Evolutionary conservation across 345 rosid genomes (phyloP).

Genomic region (Pistacia integerrima): DNA sequence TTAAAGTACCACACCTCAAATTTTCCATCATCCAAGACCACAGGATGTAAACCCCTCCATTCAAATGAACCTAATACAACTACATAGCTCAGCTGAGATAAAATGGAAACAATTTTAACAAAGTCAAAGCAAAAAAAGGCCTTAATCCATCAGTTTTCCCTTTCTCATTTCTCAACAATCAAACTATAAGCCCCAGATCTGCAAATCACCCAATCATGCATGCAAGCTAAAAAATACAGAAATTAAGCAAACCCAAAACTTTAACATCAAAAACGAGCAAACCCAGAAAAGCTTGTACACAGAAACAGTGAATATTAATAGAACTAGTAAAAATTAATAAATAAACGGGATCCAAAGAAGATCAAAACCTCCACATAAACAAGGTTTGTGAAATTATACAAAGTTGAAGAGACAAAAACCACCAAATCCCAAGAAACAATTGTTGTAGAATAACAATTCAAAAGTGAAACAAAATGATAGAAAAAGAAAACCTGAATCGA

Average conservation of each 20-base stretch:
- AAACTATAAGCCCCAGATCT: slow-evolving; percentile 32
- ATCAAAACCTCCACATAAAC: not conserved
- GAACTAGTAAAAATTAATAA: not conserved
- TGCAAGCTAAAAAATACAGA: not conserved
- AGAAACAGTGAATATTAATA: not conserved
- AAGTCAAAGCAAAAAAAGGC: not conserved
- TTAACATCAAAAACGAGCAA: not conserved
- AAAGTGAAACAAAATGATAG: not conserved
- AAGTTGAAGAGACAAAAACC: not conserved
- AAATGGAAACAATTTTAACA: not conserved
- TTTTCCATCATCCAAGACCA: slow-evolving; percentile 7
- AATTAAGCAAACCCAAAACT: not conserved
- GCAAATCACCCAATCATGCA: slow-evolving; percentile 13
- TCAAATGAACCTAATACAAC: not conserved
- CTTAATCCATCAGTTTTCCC: not conserved
- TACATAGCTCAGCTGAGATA: not conserved
- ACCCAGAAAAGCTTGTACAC: not conserved
- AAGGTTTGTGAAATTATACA: not conserved
- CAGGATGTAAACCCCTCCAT: not conserved
- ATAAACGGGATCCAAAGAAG: not conserved
- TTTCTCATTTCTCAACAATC: not conserved
- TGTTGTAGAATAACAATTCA: not conserved
- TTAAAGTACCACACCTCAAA: slow-evolving; percentile 10
- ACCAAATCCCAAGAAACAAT: not conserved
- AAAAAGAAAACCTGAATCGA: slow-evolving; percentile 16